These are phyloP conservation scores for Beauveria sp. DNA, from an alignment of 2,329 filamentous ascomycete species.

Conservation along the genomic window DNA sequence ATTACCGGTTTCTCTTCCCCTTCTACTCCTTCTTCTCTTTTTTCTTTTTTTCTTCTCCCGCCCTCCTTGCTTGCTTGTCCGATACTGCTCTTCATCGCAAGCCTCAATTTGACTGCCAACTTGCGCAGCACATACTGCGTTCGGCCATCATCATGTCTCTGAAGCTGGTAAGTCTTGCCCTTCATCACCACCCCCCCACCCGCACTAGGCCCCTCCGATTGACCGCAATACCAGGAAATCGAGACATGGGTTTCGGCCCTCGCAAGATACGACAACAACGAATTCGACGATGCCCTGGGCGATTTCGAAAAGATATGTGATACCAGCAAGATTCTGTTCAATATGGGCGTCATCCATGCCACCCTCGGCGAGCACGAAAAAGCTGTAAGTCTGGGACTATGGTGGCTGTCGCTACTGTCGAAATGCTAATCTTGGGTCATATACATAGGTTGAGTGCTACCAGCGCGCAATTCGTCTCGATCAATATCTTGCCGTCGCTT, in stretches of 20 bases:
- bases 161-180: slow-evolving; percentile 43
- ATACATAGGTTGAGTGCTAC: slow-evolving; percentile 77
- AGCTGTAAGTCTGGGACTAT: slow-evolving; percentile 58
- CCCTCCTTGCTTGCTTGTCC: neutral
- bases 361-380: slow-evolving; percentile 93
- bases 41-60: neutral
- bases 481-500: slow-evolving; percentile 92
- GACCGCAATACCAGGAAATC: slow-evolving; percentile 64
- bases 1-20: slow-evolving; percentile 1
- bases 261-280: slow-evolving; percentile 88
- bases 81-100: neutral
- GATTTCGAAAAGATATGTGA: slow-evolving; percentile 84
- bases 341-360: slow-evolving; percentile 95
- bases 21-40: neutral
- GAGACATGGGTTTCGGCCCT: slow-evolving; percentile 96
- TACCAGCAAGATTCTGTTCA: slow-evolving; percentile 97
- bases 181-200: neutral
- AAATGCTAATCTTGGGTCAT: slow-evolving; percentile 6
- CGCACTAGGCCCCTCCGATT: neutral
- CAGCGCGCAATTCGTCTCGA: slow-evolving; percentile 85
- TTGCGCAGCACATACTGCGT: slow-evolving; percentile 9
- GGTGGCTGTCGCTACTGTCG: slow-evolving; percentile 8
- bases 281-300: slow-evolving; percentile 82
- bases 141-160: slow-evolving; percentile 44
- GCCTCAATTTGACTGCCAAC: neutral